Conservation (phyloP, 148 eudicot genomes). For the Camellia granthamiana region DNA sequence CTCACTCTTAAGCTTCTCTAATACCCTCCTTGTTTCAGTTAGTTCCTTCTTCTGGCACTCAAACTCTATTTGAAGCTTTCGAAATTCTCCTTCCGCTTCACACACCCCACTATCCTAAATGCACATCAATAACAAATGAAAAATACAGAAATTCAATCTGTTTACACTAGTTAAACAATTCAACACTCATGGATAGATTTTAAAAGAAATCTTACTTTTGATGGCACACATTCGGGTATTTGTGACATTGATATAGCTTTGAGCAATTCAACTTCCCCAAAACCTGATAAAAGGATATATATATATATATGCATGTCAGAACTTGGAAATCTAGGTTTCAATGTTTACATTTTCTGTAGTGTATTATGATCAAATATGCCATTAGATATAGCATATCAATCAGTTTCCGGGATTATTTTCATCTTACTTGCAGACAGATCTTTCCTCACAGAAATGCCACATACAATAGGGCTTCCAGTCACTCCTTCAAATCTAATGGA, state of each 20-base stretch:
- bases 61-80: conserved; percentile 36
- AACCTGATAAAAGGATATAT: conserved; percentile 21
- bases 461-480: conserved; percentile 44
- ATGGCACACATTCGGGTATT: conserved; percentile 21
- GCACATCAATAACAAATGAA: background rate
- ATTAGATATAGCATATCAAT: background rate
- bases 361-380: background rate
- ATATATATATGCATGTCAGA: background rate
- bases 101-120: conserved; percentile 31
- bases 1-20: conserved; percentile 68
- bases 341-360: background rate
- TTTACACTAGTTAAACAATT: background rate
- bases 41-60: conserved; percentile 58
- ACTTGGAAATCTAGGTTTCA: background rate
- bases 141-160: conserved; percentile 1
- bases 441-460: conserved; percentile 54
- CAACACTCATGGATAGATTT: background rate
- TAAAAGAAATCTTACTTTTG: conserved; percentile 27
- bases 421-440: conserved; percentile 40
- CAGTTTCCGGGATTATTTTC: background rate
- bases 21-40: conserved; percentile 48
- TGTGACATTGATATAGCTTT: conserved; percentile 21
- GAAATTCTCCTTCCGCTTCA: conserved; percentile 30
- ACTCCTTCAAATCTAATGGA: conserved; percentile 50
- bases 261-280: conserved; percentile 31